A percentile compares a stretch with the other conserved stretches of the same genome.
Evolutionary conservation across 2,329 filamentous ascomycete genomes (phyloP).

Genomic region (Beauveria bassiana): DNA sequence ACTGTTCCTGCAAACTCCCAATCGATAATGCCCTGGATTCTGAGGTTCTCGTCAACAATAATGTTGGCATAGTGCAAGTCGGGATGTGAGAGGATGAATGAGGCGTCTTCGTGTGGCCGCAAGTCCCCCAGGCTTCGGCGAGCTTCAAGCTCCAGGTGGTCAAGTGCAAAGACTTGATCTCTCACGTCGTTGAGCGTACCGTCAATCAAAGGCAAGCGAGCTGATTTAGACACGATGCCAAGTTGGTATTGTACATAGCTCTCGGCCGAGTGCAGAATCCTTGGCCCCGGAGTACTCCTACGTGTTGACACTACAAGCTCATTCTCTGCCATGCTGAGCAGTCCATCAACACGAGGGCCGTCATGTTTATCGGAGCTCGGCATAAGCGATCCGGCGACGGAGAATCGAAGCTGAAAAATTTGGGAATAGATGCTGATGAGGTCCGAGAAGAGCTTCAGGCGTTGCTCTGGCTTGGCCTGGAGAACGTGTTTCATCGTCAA

Average conservation of each 20-base stretch:
- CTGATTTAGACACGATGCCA: not conserved
- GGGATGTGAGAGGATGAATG: slow-evolving; percentile 12
- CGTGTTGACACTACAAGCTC: not conserved
- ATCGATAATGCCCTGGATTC: slow-evolving; percentile 20
- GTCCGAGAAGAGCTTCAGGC: not conserved
- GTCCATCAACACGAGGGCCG: not conserved
- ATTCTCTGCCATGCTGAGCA: not conserved
- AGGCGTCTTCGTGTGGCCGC: not conserved
- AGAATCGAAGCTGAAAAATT: not conserved
- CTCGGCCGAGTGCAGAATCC: not conserved
- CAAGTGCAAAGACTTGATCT: not conserved
- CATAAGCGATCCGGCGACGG: not conserved
- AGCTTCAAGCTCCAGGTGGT: not conserved
- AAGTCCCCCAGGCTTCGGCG: not conserved
- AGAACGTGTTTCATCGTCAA: not conserved
- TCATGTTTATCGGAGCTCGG: not conserved
- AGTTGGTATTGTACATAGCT: not conserved
- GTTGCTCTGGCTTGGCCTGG: not conserved
- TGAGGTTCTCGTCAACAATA: slow-evolving; percentile 18
- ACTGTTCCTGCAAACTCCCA: slow-evolving; percentile 18
- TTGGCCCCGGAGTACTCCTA: not conserved
- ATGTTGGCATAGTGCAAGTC: slow-evolving; percentile 18
- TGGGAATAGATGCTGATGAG: not conserved
- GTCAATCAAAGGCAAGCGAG: not conserved
- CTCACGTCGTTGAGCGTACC: not conserved